Percentiles rank a stretch among this genome's conserved stretches.
Conservation (phyloP, 768 basidiomycete species). For the Lactifluus echinatus region DNA sequence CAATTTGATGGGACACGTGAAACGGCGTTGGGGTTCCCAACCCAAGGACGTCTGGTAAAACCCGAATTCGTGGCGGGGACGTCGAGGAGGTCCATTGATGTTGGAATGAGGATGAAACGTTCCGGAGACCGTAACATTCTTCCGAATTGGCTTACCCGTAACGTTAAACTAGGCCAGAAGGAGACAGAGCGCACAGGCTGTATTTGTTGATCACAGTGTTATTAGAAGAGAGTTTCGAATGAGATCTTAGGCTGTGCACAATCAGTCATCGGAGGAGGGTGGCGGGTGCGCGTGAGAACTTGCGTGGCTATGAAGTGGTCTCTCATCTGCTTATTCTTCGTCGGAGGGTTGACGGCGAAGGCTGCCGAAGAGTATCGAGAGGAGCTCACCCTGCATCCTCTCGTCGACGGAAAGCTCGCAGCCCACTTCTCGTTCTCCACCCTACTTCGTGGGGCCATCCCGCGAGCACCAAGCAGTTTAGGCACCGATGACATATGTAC, state of each 20-base stretch:
- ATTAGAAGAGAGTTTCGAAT: too few relatives aligned
- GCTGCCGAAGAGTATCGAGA: conserved; percentile 38
- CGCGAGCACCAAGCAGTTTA: conserved; percentile 46
- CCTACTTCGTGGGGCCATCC: conserved; percentile 41
- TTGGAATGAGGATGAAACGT: too few relatives aligned
- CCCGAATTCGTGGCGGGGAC: too few relatives aligned
- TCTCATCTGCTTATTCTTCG: not conserved
- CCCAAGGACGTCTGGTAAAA: too few relatives aligned
- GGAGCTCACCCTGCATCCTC: conserved; percentile 44
- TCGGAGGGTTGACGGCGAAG: not conserved
- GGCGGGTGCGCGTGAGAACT: not conserved
- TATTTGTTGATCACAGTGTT: too few relatives aligned
- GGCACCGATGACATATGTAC: conserved; percentile 39
- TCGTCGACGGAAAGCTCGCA: conserved; percentile 76
- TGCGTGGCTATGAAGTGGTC: conserved; percentile 1
- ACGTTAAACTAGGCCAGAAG: not conserved
- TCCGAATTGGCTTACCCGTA: too few relatives aligned
- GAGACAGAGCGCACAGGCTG: not conserved
- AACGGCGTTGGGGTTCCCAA: not conserved
- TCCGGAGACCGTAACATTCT: too few relatives aligned
- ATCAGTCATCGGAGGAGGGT: too few relatives aligned
- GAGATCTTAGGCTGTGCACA: too few relatives aligned
- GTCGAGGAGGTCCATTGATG: too few relatives aligned
- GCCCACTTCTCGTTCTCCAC: conserved; percentile 78
- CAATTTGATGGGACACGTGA: not conserved